phyloP scores from a whole-genome alignment of 2,329 filamentous ascomycete genomes.

The Talaromyces sp. region DNA sequence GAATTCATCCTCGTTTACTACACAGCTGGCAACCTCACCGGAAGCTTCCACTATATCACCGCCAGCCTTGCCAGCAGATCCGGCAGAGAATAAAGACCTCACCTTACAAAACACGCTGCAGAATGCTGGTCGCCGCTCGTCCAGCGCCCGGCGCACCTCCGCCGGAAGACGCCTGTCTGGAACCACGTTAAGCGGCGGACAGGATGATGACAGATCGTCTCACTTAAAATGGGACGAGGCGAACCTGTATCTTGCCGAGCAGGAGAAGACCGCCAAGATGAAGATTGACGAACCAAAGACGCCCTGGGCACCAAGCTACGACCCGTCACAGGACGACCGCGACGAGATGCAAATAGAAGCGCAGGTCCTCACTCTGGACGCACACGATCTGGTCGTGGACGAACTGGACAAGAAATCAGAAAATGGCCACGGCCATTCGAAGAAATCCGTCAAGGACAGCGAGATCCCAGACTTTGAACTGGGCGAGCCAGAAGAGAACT shows the following conservation, averaged over 20 bases:
- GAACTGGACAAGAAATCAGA: conserved; percentile 54
- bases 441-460: conserved; percentile 45
- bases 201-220: conserved; percentile 61
- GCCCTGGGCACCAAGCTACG: conserved; percentile 87
- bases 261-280: conserved; percentile 93
- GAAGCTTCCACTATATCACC: conserved; percentile 27
- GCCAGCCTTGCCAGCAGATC: conserved; percentile 31
- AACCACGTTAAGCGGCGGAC: conserved; percentile 33
- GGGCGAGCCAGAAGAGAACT: conserved; percentile 79
- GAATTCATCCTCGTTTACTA: conserved; percentile 63
- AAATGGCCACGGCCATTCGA: conserved; percentile 26
- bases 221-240: conserved; percentile 98
- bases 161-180: conserved; percentile 66
- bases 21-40: conserved; percentile 37
- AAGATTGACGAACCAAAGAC: conserved; percentile 99
- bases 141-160: conserved; percentile 62
- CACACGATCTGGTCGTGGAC: conserved; percentile 63
- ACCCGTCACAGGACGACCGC: conserved; percentile 75
- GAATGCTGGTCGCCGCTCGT: conserved; percentile 86
- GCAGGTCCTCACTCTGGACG: conserved; percentile 51
- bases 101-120: conserved; percentile 90
- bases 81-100: conserved; percentile 68
- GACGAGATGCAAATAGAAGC: conserved; percentile 14
- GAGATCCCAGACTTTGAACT: conserved; percentile 91
- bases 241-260: conserved; percentile 94